Conservation (phyloP, 371 early-diverging fungal genomes). For the Cokeromyces recurvatus region DNA sequence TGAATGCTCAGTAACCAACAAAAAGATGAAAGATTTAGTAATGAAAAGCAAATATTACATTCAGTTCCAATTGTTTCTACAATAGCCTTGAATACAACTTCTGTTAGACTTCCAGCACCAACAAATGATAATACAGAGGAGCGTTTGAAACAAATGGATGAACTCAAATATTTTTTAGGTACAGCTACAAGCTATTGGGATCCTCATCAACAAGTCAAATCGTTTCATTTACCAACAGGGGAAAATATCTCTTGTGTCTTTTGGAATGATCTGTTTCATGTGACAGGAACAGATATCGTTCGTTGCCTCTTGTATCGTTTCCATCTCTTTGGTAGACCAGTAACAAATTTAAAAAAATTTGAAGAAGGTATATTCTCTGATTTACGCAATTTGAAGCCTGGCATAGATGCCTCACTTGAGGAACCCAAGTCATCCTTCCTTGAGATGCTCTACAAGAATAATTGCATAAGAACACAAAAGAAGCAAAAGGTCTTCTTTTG, state of each 20-base stretch:
- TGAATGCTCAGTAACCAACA: no score
- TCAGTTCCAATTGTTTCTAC: no score
- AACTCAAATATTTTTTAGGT: slow-evolving; percentile 51
- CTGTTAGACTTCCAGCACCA: slow-evolving; percentile 5
- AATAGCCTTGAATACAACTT: no score
- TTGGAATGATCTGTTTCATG: slow-evolving; percentile 89
- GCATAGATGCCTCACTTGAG: slow-evolving; percentile 94
- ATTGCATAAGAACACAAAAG: slow-evolving; percentile 99
- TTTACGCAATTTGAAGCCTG: slow-evolving; percentile 96
- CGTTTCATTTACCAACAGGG: slow-evolving; percentile 76
- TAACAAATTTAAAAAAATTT: slow-evolving; percentile 95
- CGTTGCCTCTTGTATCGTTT: slow-evolving; percentile 93
- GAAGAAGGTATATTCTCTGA: slow-evolving; percentile 99
- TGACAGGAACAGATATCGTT: slow-evolving; percentile 99
- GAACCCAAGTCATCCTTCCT: slow-evolving; percentile 97
- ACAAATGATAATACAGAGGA: slow-evolving; percentile 25
- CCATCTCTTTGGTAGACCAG: slow-evolving; percentile 87
- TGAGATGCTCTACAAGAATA: slow-evolving; percentile 96
- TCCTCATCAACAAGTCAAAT: slow-evolving; percentile 43
- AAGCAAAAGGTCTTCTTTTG: slow-evolving; percentile 99
- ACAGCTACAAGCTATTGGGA: slow-evolving; percentile 62
- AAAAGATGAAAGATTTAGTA: no score
- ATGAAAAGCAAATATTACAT: no score
- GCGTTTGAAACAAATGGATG: slow-evolving; percentile 41
- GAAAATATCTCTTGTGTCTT: slow-evolving; percentile 89